Percentiles rank a stretch among this genome's conserved stretches.
These are phyloP conservation scores for Didymella arachidicola DNA, from an alignment of 2,329 filamentous ascomycete genomes.

Conservation along the genomic window DNA sequence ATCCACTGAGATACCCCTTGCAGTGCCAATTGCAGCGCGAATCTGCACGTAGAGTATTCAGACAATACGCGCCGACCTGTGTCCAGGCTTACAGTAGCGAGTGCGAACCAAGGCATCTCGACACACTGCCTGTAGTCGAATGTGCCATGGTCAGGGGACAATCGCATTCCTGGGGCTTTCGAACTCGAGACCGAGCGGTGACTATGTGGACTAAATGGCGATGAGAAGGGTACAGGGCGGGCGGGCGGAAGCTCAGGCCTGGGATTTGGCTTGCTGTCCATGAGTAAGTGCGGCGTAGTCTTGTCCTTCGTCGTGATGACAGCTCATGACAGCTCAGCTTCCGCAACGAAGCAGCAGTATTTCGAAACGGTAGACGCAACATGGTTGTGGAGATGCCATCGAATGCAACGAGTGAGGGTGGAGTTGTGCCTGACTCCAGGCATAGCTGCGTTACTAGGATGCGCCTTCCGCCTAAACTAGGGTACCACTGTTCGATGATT, in stretches of 20 bases:
- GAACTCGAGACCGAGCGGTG: neutral
- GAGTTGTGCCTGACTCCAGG: slow-evolving; percentile 14
- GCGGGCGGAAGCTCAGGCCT: neutral
- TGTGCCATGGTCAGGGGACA: neutral
- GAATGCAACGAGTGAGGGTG: neutral
- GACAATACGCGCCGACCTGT: neutral
- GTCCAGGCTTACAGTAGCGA: neutral
- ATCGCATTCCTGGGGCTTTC: neutral
- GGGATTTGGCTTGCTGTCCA: neutral
- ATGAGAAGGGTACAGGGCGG: neutral
- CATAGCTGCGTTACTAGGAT: slow-evolving; percentile 29
- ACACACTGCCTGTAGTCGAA: neutral
- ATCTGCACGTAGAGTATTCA: neutral
- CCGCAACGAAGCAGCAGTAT: neutral
- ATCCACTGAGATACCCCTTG: slow-evolving; percentile 7
- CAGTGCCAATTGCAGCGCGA: slow-evolving; percentile 1
- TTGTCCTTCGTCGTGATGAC: neutral
- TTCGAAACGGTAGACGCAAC: neutral
- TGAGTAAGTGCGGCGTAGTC: neutral
- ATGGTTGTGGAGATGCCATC: neutral
- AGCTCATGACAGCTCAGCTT: neutral
- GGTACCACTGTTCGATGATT: slow-evolving; percentile 29
- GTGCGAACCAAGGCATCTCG: neutral
- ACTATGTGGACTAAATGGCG: neutral
- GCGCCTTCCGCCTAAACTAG: slow-evolving; percentile 31